Evolutionary conservation across 1,139 yeast genomes (phyloP).

Genomic region (Kluyveromyces sp.): DNA sequence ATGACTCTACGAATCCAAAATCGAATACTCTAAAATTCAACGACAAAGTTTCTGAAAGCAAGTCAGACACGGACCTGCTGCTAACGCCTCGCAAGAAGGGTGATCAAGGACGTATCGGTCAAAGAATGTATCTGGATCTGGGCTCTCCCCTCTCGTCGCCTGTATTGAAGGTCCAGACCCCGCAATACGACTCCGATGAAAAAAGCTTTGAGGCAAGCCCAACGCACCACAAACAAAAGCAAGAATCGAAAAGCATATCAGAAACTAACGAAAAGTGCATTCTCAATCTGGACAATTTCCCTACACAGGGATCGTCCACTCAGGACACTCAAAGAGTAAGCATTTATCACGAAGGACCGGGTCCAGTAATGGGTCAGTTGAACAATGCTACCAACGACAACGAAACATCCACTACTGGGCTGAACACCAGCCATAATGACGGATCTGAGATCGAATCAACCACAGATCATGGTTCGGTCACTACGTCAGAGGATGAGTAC

Average conservation of each 20-base stretch:
- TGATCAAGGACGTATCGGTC: constrained; percentile 20
- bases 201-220: neutral
- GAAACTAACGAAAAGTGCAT: neutral
- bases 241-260: neutral
- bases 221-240: neutral
- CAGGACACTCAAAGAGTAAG: neutral
- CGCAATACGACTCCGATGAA: neutral
- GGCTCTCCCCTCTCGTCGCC: constrained; percentile 32
- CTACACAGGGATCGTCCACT: neutral
- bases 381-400: neutral
- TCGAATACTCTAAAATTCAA: neutral
- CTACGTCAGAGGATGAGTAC: constrained; percentile 4
- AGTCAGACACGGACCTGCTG: constrained; percentile 7
- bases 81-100: constrained; percentile 2
- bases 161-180: constrained; percentile 3
- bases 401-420: neutral
- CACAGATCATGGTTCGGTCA: neutral
- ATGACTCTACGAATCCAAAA: constrained; percentile 5
- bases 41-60: constrained; percentile 5
- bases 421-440: neutral
- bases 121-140: constrained; percentile 27
- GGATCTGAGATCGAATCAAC: neutral
- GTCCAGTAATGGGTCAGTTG: neutral
- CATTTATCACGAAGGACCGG: neutral
- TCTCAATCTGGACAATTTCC: neutral